These are phyloP conservation scores for Eucalyptus melliodora DNA, from an alignment of 345 rosid genomes.

Conservation along the genomic window DNA sequence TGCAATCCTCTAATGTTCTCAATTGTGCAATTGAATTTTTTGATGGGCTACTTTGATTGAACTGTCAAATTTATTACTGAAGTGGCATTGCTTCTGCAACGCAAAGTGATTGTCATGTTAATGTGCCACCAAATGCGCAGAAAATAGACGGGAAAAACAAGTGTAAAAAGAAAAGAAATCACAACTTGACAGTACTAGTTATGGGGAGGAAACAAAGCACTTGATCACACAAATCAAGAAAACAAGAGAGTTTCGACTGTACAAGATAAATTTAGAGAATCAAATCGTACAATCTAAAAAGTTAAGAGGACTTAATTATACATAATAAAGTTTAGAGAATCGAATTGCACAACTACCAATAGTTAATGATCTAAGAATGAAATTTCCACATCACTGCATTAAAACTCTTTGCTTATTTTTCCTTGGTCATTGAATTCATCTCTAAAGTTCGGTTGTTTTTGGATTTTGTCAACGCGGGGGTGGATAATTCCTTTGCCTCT, in stretches of 20 bases:
- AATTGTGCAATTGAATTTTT: background rate
- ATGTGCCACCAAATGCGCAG: background rate
- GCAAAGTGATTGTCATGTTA: background rate
- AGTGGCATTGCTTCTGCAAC: background rate
- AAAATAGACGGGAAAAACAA: background rate
- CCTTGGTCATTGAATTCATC: background rate
- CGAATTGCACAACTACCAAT: background rate
- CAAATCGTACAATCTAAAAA: background rate
- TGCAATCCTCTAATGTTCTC: background rate
- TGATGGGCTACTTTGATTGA: background rate
- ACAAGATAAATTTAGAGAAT: background rate
- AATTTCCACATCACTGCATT: background rate
- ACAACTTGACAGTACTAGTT: background rate
- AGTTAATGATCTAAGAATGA: background rate
- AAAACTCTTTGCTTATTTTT: background rate
- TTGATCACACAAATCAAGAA: background rate
- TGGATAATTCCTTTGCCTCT: background rate
- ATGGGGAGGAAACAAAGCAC: background rate
- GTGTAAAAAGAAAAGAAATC: background rate
- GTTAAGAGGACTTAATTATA: background rate
- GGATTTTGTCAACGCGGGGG: background rate
- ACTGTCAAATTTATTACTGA: background rate
- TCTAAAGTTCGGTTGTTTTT: background rate
- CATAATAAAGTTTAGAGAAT: background rate
- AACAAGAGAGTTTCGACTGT: fast-evolving